Evolutionary conservation across 352 stramenopile species (phyloP).

Genomic region (Pythium guiyangense): DNA sequence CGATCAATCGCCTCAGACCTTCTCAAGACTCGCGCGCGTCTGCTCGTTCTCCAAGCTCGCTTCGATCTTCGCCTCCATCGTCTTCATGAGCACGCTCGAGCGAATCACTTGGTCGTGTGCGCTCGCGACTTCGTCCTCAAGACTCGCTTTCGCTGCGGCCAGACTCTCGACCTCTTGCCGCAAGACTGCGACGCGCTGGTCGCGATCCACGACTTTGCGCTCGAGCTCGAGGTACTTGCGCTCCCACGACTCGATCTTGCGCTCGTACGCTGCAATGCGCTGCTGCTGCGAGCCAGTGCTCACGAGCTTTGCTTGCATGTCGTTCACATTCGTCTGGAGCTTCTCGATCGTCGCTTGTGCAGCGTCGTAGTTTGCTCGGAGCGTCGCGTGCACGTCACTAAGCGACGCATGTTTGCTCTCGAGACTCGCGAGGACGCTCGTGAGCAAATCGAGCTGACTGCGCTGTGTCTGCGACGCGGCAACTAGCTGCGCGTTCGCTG

Average conservation of each 20-base stretch:
- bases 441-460: slow-evolving; percentile 33
- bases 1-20: slow-evolving; percentile 9
- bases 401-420: slow-evolving; percentile 38
- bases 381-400: slow-evolving; percentile 18
- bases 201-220: slow-evolving; percentile 16
- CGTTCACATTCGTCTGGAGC: slow-evolving; percentile 25
- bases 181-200: slow-evolving; percentile 21
- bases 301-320: slow-evolving; percentile 24
- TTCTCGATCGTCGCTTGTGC: slow-evolving; percentile 26
- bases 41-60: slow-evolving; percentile 20
- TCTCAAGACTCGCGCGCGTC: slow-evolving; percentile 3
- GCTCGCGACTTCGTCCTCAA: slow-evolving; percentile 32
- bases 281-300: slow-evolving; percentile 16
- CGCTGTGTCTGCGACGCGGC: slow-evolving; percentile 14
- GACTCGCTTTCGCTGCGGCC: slow-evolving; percentile 16
- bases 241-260: slow-evolving; percentile 35
- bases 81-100: slow-evolving; percentile 34
- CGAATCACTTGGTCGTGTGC: slow-evolving; percentile 48
- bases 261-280: slow-evolving; percentile 34
- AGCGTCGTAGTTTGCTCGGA: slow-evolving; percentile 25
- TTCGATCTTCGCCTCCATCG: slow-evolving; percentile 45
- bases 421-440: slow-evolving; percentile 26
- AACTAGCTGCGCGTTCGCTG: slow-evolving; percentile 26
- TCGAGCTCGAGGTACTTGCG: slow-evolving; percentile 24
- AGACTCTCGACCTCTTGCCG: slow-evolving; percentile 16